Base-by-base conservation (phyloP, 73 alveolate species). In the Paramecium biaurelia region DNA sequence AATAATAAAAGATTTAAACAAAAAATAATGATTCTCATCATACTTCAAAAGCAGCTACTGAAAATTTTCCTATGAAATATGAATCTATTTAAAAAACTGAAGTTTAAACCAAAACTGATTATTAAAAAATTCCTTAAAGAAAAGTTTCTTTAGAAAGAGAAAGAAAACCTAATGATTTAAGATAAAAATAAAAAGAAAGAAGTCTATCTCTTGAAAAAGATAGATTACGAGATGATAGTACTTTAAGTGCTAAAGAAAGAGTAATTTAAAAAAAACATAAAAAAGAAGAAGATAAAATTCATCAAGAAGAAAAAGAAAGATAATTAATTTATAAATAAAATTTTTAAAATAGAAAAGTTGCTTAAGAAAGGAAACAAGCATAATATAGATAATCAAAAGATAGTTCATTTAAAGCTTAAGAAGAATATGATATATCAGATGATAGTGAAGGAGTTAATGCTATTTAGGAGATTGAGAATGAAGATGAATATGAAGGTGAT, bases 401-500 rank as follows among this genome's bases (percentile, higher is more conserved):
- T 15, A 70, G 63, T 70, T 32, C 76, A 79, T 45, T 79, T 43
- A 88, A 30, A 72, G 70, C 30, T n/a, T 85, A 93, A 43, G 95
- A 92, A 18, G 88, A 92, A 35, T 92, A 35, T 12, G 92, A 87
- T 70, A 18, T 79, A 21, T 93, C 94, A 58, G 76, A 76, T 24
- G 85, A 85, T n/a, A 70, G 86, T 35, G 96, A 84, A 30, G 68
- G 76, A 26, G 85, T 28, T 28, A 85, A 63, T 35, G 95, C 70
- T 1, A 63, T 84, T n/a, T 57, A 93, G 28, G 96, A 93, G 34
- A 92, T 79, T 28, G 95, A 85, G 28, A 87, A 67, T 74, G 96
- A 93, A 53, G 95, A 87, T 20, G 94, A 93, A 93, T 85, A 70
- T 68, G 94, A 93, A 35, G 92, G 53, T 12, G 95, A 93, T 42